Base-by-base conservation (phyloP, 805 yeast genomes). In the Hanseniaspora singularis region DNA sequence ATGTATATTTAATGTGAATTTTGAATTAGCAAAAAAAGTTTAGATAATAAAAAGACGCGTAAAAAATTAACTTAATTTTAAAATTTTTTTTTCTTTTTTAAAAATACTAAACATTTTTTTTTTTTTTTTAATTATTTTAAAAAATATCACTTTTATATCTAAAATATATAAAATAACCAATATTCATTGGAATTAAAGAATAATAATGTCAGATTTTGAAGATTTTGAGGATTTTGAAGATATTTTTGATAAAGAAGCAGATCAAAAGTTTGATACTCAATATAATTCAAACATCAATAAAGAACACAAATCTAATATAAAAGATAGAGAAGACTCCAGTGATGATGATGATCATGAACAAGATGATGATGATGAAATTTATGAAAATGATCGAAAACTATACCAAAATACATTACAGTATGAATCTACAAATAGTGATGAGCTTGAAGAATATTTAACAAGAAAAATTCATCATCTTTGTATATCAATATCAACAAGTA, bases 241-340 rank as follows among this genome's bases (percentile, higher is more conserved):
- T 14, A n/a, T 44, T 12, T 44, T 44, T 44, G 48, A 28, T 12
- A 44, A 44, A 37, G 48, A 44, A 31, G 48, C 48, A 14, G 47
- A 38, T 26, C 28, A 26, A 8, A 26, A 26, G 10, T 26, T 8
- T 26, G 11, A 36, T 11, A 32, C 19, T 10, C 12, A 15, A 6
- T 15, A 18, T 4, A 32, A 32, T 10, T 9, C 23, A 40, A 40
- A 40, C 14, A 33, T 15, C 26, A 23, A 16, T 12, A 24, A 32
- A 18, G 20, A 23, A 3, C 3, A 10, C 28, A 23, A 7, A 4
- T 8, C 15, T 19, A 27, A 20, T 36, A n/a, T n/a, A n/a, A n/a
- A n/a, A n/a, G n/a, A n/a, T n/a, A n/a, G 32, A 40, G 11, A 11
- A 18, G 31, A 32, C 3, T 3, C 8, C 7, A 34, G 7, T 12